Evolutionary conservation across 2,329 filamentous ascomycete species (phyloP).

Genomic region (Kalmusia sp.): DNA sequence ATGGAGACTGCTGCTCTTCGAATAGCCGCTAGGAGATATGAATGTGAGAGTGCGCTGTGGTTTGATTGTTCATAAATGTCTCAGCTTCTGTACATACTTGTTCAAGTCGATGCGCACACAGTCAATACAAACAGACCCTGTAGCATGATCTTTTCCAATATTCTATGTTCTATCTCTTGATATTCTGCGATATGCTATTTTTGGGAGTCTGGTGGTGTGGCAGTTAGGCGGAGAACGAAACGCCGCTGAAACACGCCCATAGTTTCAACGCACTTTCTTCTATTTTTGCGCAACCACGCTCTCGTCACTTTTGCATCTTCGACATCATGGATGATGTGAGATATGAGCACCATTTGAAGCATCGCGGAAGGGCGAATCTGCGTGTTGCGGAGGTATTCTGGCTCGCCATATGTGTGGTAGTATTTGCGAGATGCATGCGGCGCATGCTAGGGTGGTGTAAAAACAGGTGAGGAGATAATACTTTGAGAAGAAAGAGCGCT

Average conservation of each 20-base stretch:
- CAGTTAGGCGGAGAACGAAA: constrained; percentile 4
- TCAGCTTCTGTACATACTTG: constrained; percentile 2
- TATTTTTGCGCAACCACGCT: constrained; percentile 1
- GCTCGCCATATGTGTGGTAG: constrained; percentile 16
- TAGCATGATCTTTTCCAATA: background rate
- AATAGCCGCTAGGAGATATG: background rate
- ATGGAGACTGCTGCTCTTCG: background rate
- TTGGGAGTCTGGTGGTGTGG: background rate
- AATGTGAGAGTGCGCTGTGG: background rate
- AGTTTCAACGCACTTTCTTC: constrained; percentile 1
- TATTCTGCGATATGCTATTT: background rate
- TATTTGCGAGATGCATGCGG: constrained; percentile 7
- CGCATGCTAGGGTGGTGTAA: constrained; percentile 15
- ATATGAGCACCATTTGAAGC: constrained; percentile 32
- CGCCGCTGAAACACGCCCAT: constrained; percentile 1
- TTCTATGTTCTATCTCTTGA: background rate
- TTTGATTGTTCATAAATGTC: background rate
- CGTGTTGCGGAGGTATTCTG: constrained; percentile 23
- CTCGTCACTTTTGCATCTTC: background rate
- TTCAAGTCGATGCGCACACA: background rate
- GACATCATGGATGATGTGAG: constrained; percentile 26
- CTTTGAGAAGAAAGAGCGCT: background rate
- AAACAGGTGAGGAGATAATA: constrained; percentile 14
- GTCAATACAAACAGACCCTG: background rate
- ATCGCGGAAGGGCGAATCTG: constrained; percentile 26